Percentiles rank a stretch among this genome's conserved stretches.
These are phyloP conservation scores for Saccharum spontaneum DNA, from an alignment of 176 grass and related monocot genomes.

Conservation along the genomic window DNA sequence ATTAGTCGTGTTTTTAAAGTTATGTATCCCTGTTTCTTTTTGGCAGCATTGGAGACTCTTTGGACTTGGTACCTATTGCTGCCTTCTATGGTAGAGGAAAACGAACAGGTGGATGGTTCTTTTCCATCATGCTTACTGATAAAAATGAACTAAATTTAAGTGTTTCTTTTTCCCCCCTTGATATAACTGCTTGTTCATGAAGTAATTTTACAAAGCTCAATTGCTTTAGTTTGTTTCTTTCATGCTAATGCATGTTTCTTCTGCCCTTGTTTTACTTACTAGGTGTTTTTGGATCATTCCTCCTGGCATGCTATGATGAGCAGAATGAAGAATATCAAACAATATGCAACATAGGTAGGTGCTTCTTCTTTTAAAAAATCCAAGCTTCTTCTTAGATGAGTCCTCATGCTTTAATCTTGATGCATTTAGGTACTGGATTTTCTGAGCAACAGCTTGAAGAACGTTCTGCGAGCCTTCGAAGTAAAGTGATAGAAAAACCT, in stretches of 20 bases:
- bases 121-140: slow-evolving; percentile 27
- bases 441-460: slow-evolving; percentile 96
- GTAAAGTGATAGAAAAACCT: slow-evolving; percentile 88
- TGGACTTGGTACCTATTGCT: slow-evolving; percentile 97
- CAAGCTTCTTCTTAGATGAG: background rate
- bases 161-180: background rate
- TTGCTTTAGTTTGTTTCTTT: background rate
- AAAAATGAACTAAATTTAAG: slow-evolving; percentile 17
- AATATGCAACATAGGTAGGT: slow-evolving; percentile 94
- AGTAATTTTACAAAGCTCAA: background rate
- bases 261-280: slow-evolving; percentile 36
- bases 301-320: slow-evolving; percentile 95
- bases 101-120: slow-evolving; percentile 59
- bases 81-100: slow-evolving; percentile 90
- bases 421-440: slow-evolving; percentile 89
- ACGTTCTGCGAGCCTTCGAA: slow-evolving; percentile 75
- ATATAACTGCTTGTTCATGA: background rate
- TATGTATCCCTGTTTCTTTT: slow-evolving; percentile 6
- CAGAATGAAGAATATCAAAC: slow-evolving; percentile 97
- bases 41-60: slow-evolving; percentile 82
- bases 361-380: background rate
- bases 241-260: slow-evolving; percentile 18
- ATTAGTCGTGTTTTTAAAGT: slow-evolving; percentile 18
- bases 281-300: slow-evolving; percentile 97
- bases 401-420: slow-evolving; percentile 25